These are phyloP conservation scores for Penicillium sp. DNA, from an alignment of 2,329 filamentous ascomycete genomes.

Conservation along the genomic window DNA sequence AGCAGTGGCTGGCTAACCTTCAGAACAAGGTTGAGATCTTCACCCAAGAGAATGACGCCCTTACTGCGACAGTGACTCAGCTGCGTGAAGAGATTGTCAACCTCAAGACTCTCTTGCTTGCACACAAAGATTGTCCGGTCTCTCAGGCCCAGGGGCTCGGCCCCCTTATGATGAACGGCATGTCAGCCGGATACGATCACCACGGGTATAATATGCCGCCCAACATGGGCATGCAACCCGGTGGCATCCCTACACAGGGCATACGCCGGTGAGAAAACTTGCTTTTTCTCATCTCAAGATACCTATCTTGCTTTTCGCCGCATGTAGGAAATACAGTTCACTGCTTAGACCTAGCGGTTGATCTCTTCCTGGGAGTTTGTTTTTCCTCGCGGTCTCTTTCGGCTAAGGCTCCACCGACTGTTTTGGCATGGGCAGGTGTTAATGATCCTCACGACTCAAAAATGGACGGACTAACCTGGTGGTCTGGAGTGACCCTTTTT, in stretches of 20 bases:
- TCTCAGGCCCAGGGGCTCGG: conserved; percentile 71
- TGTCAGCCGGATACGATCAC: conserved; percentile 34
- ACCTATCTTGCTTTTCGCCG: conserved; percentile 11
- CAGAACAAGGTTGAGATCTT: conserved; percentile 92
- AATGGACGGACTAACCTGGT: conserved; percentile 27
- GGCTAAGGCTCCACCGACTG: conserved; percentile 20
- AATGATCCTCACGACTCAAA: conserved; percentile 34
- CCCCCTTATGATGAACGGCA: conserved; percentile 36
- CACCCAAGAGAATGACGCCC: conserved; percentile 78
- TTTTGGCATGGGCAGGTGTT: conserved; percentile 35
- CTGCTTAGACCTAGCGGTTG: conserved; percentile 16
- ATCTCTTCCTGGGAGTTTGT: conserved; percentile 12
- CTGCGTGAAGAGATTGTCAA: conserved; percentile 89
- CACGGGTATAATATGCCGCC: conserved; percentile 38
- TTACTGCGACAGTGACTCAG: conserved; percentile 73
- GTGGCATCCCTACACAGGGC: conserved; percentile 30
- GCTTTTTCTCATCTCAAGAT: conserved; percentile 10
- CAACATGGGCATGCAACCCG: conserved; percentile 37
- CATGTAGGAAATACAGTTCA: conserved; percentile 5
- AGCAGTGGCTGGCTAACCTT: conserved; percentile 93
- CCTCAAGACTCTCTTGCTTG: conserved; percentile 81
- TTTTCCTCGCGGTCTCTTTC: conserved; percentile 13
- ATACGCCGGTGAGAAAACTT: conserved; percentile 24
- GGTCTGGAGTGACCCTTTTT: conserved; percentile 24
- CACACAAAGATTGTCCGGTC: conserved; percentile 92